Percentiles rank a stretch among this genome's conserved stretches.
phyloP scores from a whole-genome alignment of 2,329 filamentous ascomycete species.

The Pseudomassariella vexata region DNA sequence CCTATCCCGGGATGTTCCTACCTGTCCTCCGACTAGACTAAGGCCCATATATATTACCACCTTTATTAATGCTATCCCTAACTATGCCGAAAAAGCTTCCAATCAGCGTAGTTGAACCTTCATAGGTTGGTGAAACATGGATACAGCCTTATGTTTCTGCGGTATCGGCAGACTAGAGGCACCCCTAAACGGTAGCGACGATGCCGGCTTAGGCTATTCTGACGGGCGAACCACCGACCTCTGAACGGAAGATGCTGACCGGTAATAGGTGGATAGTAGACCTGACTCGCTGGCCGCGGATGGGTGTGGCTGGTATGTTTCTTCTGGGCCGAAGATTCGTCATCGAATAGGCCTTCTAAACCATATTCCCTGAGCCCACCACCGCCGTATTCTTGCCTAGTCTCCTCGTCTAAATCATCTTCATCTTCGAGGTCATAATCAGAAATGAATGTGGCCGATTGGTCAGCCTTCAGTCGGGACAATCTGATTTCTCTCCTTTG shows the following conservation, averaged over 20 bases:
- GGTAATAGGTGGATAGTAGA: constrained; percentile 3
- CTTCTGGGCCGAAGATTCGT: constrained; percentile 6
- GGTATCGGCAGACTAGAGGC: no score
- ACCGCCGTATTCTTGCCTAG: constrained; percentile 1
- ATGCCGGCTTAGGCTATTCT: no score
- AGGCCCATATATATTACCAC: no score
- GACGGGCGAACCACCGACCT: no score
- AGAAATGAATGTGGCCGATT: constrained; percentile 30
- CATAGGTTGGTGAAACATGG: no score
- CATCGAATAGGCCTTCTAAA: constrained; percentile 15
- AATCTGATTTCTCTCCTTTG: constrained; percentile 33
- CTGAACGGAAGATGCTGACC: background rate
- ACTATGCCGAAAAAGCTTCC: no score
- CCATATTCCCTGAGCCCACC: constrained; percentile 16
- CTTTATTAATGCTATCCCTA: no score
- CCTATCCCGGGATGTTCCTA: no score
- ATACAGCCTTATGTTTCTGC: no score
- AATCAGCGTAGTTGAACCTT: no score
- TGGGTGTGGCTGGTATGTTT: constrained; percentile 1
- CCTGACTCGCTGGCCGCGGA: constrained; percentile 3
- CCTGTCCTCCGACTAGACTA: no score
- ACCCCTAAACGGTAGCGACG: no score
- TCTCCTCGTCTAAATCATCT: constrained; percentile 11
- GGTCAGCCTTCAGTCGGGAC: constrained; percentile 24
- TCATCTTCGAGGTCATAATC: constrained; percentile 28